Evolutionary conservation across 1,139 yeast species (phyloP).

Genomic region (Arxiozyma telluris): DNA sequence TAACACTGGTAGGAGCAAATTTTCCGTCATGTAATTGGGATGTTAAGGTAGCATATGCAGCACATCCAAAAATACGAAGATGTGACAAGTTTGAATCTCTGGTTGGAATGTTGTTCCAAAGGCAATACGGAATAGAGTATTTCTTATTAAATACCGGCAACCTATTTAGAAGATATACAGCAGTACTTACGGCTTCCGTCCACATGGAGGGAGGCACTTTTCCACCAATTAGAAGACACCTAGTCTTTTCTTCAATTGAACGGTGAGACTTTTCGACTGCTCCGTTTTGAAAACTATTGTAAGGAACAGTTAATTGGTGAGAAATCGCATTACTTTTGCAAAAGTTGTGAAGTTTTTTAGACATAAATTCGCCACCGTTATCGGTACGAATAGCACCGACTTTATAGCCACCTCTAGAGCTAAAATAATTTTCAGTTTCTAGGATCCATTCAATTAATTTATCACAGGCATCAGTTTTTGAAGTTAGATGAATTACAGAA

Average conservation of each 20-base stretch:
- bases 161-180: slow-evolving; percentile 8
- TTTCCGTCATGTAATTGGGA: slow-evolving; percentile 5
- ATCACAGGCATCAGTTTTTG: slow-evolving; percentile 1
- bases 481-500: slow-evolving; percentile 1
- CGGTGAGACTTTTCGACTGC: slow-evolving; percentile 7
- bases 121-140: slow-evolving; percentile 2
- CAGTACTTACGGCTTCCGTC: slow-evolving; percentile 6
- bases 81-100: background rate
- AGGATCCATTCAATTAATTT: slow-evolving; percentile 3
- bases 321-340: background rate
- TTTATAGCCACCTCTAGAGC: slow-evolving; percentile 2
- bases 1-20: slow-evolving; percentile 2
- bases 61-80: slow-evolving; percentile 8
- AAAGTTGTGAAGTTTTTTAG: background rate
- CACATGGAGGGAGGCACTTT: slow-evolving; percentile 7
- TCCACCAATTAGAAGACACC: slow-evolving; percentile 5
- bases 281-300: slow-evolving; percentile 9
- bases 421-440: slow-evolving; percentile 1
- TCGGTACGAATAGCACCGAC: slow-evolving; percentile 4
- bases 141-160: slow-evolving; percentile 1
- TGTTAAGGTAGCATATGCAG: slow-evolving; percentile 7
- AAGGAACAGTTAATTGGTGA: slow-evolving; percentile 7
- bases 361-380: slow-evolving; percentile 6
- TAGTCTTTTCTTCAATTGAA: slow-evolving; percentile 2
- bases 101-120: slow-evolving; percentile 1